These are phyloP conservation scores for Fistulifera solaris DNA, from an alignment of 108 stramenopile species.

Conservation along the genomic window DNA sequence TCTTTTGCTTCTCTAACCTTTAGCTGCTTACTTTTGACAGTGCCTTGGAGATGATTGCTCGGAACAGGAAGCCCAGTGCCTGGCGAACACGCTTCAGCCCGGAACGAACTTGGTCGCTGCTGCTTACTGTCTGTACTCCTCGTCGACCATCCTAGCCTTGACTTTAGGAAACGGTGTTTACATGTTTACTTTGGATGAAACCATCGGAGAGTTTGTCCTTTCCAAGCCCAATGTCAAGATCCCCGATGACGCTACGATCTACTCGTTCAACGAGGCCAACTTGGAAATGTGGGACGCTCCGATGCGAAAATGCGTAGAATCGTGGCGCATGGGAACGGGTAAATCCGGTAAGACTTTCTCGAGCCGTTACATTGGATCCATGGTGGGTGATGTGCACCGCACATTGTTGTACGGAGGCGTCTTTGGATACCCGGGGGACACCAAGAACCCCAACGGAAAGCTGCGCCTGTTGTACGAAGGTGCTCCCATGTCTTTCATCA, in stretches of 20 bases:
- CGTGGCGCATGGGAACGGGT: slow-evolving; percentile 64
- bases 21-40: too few relatives aligned
- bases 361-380: slow-evolving; percentile 93
- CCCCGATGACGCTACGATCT: slow-evolving; percentile 76
- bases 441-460: slow-evolving; percentile 78
- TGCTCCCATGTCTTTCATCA: slow-evolving; percentile 94
- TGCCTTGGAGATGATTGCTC: slow-evolving; percentile 47
- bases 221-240: slow-evolving; percentile 79
- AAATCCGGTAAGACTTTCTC: slow-evolving; percentile 52
- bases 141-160: slow-evolving; percentile 91
- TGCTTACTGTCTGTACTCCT: slow-evolving; percentile 95
- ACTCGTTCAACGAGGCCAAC: slow-evolving; percentile 95
- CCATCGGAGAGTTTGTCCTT: slow-evolving; percentile 92
- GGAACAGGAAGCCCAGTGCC: slow-evolving; percentile 48
- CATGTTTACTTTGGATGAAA: slow-evolving; percentile 94
- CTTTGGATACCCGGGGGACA: slow-evolving; percentile 93
- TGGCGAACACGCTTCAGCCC: slow-evolving; percentile 82
- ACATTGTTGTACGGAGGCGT: slow-evolving; percentile 97
- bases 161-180: slow-evolving; percentile 80
- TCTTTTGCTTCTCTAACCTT: too few relatives aligned
- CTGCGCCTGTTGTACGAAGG: slow-evolving; percentile 81
- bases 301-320: slow-evolving; percentile 48
- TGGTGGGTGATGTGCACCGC: slow-evolving; percentile 98
- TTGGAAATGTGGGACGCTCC: slow-evolving; percentile 75
- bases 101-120: slow-evolving; percentile 89